Conservation (phyloP, 192 early-diverging fungal species). For the Entomortierella chlamydospora region DNA sequence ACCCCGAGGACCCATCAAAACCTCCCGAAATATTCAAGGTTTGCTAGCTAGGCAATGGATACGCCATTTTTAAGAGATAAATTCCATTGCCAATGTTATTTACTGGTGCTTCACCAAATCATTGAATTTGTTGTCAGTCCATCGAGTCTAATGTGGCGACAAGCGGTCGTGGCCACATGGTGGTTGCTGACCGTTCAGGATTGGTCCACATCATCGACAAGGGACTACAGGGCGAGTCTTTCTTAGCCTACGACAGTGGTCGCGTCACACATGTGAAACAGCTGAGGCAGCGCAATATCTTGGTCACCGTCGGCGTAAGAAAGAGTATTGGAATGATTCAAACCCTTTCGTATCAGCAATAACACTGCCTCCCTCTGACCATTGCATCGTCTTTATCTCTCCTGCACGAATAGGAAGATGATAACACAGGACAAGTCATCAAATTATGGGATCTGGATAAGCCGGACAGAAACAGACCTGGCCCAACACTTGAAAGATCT, state of each 20-base stretch:
- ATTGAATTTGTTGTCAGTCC: constrained; percentile 15
- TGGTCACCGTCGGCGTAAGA: constrained; percentile 85
- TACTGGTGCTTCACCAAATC: too few relatives aligned
- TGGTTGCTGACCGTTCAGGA: constrained; percentile 62
- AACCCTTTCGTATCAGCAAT: too few relatives aligned
- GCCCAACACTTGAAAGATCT: constrained; percentile 69
- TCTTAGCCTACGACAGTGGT: constrained; percentile 69
- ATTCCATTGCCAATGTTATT: neutral
- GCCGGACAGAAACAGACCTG: constrained; percentile 54
- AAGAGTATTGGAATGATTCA: too few relatives aligned
- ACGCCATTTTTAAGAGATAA: too few relatives aligned
- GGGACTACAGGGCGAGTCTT: constrained; percentile 70
- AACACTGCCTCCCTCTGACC: too few relatives aligned
- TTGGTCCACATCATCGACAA: constrained; percentile 77
- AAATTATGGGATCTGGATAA: constrained; percentile 90
- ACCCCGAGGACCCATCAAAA: constrained; percentile 64
- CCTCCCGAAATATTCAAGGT: constrained; percentile 73
- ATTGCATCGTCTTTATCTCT: too few relatives aligned
- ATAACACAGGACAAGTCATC: constrained; percentile 65
- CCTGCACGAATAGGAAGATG: constrained; percentile 68
- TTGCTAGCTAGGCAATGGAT: too few relatives aligned
- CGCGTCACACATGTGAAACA: constrained; percentile 87
- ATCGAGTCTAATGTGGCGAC: constrained; percentile 50
- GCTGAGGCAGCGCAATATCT: constrained; percentile 79
- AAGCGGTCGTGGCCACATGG: constrained; percentile 49